Evolutionary conservation across 176 grass and related monocot genomes (phyloP), one percentile per base, ranked within the genome.

Genomic region (Elaeis guineensis): DNA sequence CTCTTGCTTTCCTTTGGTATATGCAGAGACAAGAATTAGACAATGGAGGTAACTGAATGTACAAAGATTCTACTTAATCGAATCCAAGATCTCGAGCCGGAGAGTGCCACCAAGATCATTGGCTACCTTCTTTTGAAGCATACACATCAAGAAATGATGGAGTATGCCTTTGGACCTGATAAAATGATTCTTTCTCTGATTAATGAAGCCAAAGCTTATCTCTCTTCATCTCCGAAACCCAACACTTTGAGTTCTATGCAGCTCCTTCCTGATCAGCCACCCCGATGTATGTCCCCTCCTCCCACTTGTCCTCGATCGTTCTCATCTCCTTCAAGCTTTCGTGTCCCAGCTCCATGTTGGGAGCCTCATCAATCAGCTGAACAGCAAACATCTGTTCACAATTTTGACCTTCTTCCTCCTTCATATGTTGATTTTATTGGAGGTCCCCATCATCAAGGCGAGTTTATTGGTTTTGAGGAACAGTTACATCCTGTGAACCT

Each of bases 41-140:
- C 35, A 44, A 90, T 97, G 92, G 87, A 97, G 66, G 74, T 79
- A 17, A 71, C 81, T 0, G 87, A 91, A 62, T 29, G 88, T 9
- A 63, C 76, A 0, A 97, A 83, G 69, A 53, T 82, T 17, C 70
- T 83, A 39, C 82, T 78, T 58, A 75, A 59, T 9, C 57, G 81
- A 59, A 69, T 97, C 61, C 84, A 88, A 63, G 52, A 55, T 30
- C 18, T 97, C 17, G 87, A 97, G 51, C 87, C 87, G 0, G 75
- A 82, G 11, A 73, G 88, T 63, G 83, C 62, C 0, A 66, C 74
- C 49, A 97, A 86, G 79, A 91, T 97, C 63, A 75, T 97, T 1
- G 84, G 92, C 21, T 90, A 71, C 73, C 85, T 97, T 63, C 77
- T 88, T 4, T 72, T 97, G 0, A 61, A 75, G 12, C 75, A 84